phyloP scores from a whole-genome alignment of 2,329 filamentous ascomycete genomes.

The Trichophyton verrucosum region DNA sequence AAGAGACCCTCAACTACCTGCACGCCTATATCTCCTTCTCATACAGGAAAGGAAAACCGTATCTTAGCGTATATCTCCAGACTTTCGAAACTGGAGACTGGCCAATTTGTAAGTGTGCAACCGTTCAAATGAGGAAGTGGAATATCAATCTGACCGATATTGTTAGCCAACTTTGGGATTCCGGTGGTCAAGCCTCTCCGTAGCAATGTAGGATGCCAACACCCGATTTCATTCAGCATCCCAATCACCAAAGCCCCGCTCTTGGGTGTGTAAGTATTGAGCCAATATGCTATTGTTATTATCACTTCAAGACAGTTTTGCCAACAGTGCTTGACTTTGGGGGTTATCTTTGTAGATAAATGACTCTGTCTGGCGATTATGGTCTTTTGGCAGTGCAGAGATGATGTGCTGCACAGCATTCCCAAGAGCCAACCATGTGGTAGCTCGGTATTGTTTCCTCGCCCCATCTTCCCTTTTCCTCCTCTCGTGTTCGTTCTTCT shows the following conservation, averaged over 20 bases:
- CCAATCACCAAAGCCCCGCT: not conserved
- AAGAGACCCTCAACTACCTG: not conserved
- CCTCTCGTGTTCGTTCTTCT: no score
- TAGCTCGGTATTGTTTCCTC: not conserved
- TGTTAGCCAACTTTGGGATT: not conserved
- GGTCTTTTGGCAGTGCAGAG: not conserved
- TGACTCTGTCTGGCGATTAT: not conserved
- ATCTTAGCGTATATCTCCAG: conserved; percentile 1
- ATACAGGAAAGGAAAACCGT: not conserved
- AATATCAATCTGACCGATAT: not conserved
- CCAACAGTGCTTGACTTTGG: not conserved
- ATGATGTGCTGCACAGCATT: not conserved
- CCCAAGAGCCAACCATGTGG: not conserved
- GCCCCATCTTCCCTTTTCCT: not conserved
- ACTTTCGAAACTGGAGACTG: not conserved
- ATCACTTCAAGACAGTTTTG: not conserved
- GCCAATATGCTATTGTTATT: conserved; percentile 8
- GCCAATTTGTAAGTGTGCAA: not conserved
- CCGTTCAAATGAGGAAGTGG: not conserved
- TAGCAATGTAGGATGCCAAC: not conserved
- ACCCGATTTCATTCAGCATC: not conserved
- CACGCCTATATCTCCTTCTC: conserved; percentile 1
- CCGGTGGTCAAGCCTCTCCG: not conserved
- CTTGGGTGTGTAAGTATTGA: not conserved
- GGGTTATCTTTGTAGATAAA: not conserved